phyloP scores from a whole-genome alignment of 1,284 basidiomycete species.

The Trichosporon sp. region DNA sequence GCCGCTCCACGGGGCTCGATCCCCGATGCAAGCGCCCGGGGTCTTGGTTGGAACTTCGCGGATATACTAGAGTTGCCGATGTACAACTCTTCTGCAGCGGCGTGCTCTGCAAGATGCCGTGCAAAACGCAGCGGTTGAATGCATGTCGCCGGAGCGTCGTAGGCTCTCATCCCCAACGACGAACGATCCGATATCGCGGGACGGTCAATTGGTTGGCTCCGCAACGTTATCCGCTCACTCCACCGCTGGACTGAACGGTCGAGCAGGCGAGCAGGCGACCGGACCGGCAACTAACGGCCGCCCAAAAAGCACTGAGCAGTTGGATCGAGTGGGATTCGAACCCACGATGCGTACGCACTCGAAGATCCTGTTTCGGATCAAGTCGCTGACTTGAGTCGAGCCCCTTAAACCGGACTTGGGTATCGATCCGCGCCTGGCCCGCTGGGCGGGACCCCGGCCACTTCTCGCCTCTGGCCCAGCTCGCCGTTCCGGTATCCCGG shows the following conservation, averaged over 20 bases:
- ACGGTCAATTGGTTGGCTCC: no score
- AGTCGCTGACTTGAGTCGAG: neutral
- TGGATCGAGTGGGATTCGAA: slow-evolving; percentile 4
- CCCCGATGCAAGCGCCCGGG: neutral
- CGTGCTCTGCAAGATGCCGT: neutral
- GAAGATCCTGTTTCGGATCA: slow-evolving; percentile 3
- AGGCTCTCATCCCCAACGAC: no score
- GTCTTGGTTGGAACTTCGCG: neutral
- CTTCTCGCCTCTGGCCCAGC: neutral
- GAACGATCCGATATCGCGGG: neutral
- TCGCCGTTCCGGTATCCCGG: neutral
- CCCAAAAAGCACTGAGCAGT: neutral
- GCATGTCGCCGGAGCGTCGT: neutral
- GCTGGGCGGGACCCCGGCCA: slow-evolving; percentile 2
- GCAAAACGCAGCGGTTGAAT: neutral
- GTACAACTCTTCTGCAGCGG: neutral
- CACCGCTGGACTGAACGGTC: no score
- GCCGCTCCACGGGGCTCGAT: no score
- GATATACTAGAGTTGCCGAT: neutral
- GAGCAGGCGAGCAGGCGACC: neutral
- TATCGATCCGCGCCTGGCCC: neutral
- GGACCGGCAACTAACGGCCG: neutral
- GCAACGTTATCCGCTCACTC: neutral
- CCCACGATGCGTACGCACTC: slow-evolving; percentile 5
- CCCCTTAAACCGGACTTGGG: slow-evolving; percentile 7